A percentile compares a stretch with the other conserved stretches of the same genome.
Evolutionary conservation across 2,329 filamentous ascomycete genomes (phyloP).

Genomic region (Fusarium tuaranense): DNA sequence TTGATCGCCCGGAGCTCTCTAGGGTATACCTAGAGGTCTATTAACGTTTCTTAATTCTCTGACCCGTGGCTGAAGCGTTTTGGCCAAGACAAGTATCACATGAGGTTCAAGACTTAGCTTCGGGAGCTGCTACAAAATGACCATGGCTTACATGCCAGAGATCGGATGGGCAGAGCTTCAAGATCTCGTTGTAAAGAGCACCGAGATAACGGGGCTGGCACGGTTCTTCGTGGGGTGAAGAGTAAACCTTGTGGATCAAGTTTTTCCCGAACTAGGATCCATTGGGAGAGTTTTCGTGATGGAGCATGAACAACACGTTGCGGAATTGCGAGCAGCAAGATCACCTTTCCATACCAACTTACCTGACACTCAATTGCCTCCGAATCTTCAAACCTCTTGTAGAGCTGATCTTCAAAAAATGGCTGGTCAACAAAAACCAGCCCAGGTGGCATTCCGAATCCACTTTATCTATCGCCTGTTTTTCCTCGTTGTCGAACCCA

Average conservation of each 20-base stretch:
- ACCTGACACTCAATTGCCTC: not conserved
- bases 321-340: not conserved
- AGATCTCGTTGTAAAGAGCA: not conserved
- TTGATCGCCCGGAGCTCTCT: not conserved
- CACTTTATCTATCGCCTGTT: conserved; percentile 76
- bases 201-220: not conserved
- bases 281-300: conserved; percentile 22
- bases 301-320: conserved; percentile 21
- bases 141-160: not conserved
- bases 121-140: not conserved
- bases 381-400: not conserved
- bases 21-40: not conserved
- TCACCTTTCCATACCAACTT: not conserved
- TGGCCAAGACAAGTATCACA: not conserved
- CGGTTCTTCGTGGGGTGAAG: conserved; percentile 19
- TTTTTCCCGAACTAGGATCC: conserved; percentile 39
- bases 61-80: not conserved
- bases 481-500: conserved; percentile 79
- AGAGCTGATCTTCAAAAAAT: conserved; percentile 24
- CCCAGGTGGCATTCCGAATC: conserved; percentile 57
- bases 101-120: not conserved
- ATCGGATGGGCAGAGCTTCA: not conserved
- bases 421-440: conserved; percentile 35
- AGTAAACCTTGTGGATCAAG: conserved; percentile 39
- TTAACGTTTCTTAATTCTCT: not conserved